Conservation (phyloP, 2,329 filamentous ascomycete genomes). For the Aspergillus aculeatinus region DNA sequence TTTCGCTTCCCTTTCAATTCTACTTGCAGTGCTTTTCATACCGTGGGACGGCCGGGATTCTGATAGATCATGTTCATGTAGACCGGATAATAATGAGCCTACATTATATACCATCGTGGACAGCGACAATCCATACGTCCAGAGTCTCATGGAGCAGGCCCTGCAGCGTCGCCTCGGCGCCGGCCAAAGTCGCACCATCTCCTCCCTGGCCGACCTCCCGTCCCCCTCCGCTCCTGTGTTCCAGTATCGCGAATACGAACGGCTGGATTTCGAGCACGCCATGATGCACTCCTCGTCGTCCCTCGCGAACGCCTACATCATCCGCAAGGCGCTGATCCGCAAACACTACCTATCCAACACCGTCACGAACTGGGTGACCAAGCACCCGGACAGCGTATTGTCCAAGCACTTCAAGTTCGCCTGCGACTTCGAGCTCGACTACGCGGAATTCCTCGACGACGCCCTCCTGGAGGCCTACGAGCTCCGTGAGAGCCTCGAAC, state of each 20-base stretch:
- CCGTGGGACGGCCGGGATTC: conserved; percentile 23
- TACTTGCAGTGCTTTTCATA: neutral
- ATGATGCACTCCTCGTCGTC: conserved; percentile 60
- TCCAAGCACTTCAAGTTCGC: conserved; percentile 70
- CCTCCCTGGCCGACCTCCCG: conserved; percentile 50
- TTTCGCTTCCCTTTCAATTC: conserved; percentile 13
- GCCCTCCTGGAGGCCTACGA: conserved; percentile 88
- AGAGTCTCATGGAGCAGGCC: conserved; percentile 77
- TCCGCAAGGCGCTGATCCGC: conserved; percentile 91
- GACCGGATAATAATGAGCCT: conserved; percentile 36
- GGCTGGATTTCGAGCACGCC: conserved; percentile 77
- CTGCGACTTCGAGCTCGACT: conserved; percentile 91
- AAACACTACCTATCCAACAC: conserved; percentile 92
- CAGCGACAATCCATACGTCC: conserved; percentile 86
- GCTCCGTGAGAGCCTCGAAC: conserved; percentile 71
- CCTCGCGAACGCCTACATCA: conserved; percentile 85
- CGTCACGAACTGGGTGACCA: conserved; percentile 79
- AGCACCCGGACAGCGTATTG: conserved; percentile 72
- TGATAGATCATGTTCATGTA: conserved; percentile 37
- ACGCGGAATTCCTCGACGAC: conserved; percentile 94
- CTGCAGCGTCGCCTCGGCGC: conserved; percentile 62
- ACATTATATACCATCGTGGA: conserved; percentile 70
- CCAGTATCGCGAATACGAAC: conserved; percentile 84
- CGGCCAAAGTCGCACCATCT: conserved; percentile 56
- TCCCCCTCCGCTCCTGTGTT: conserved; percentile 55